Evolutionary conservation across 164 flowering plant genomes (phyloP), one percentile per base, ranked within the genome.

Genomic region (Tetrastigma voinierianum): DNA sequence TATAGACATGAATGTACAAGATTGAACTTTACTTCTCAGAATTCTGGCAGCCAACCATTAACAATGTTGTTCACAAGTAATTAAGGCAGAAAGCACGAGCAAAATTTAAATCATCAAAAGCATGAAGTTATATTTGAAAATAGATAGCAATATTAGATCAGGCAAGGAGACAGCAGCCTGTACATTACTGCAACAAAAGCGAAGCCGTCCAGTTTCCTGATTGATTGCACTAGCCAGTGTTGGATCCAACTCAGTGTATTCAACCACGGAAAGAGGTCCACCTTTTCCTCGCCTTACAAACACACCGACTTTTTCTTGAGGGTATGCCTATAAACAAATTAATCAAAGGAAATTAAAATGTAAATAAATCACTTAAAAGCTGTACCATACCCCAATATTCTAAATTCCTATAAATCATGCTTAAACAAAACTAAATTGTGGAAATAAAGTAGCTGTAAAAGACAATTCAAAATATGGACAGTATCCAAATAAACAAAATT

Each of bases 111-210:
- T 46, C 53, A 51, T 48, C 46, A 60, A 52, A 51, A 53, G 18
- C 47, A 43, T 11, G 59, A 1, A 12, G 47, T 56, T 17, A 61
- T 24, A 48, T 62, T 10, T 5, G 51, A 10, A 10, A 32, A 54
- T n/a, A 16, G 9, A 54, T 19, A 3, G 51, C 16, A n/a, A 55
- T 54, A 44, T 19, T 16, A 44, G 23, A 12, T 44, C 23, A 45
- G 51, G 53, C 14, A 62, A 40, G 61, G 18, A 8, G 55, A 23
- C 56, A 45, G 62, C 12, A 66, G 57, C 11, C n/a, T 61, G 59
- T 89, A 95, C 99, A 81, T 93, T 96, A 77, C 99, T 96, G 98
- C 99, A 96, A 77, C 99, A 96, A 74, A 67, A 91, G 58, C 90
- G 98, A 71, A 96, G 99, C 9, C 98, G 91, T 19, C 99, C 99